Conservation (phyloP, 2,329 filamentous ascomycete genomes). For the Botrytis sinoallii region DNA sequence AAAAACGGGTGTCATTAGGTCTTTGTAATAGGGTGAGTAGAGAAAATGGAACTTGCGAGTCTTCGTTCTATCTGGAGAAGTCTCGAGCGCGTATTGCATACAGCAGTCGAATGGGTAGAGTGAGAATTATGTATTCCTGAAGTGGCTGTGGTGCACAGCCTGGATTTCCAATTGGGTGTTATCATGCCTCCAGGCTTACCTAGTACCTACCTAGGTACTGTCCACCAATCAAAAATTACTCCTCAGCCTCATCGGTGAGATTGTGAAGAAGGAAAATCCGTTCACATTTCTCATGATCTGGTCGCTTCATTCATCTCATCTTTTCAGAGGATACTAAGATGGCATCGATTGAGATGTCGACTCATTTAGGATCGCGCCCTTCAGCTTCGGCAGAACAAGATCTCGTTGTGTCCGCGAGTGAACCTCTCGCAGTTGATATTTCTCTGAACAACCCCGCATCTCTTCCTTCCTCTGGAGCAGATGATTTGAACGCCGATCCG, state of each 20-base stretch:
- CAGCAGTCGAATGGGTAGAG: not conserved
- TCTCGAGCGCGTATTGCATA: not conserved
- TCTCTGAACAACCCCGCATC: not conserved
- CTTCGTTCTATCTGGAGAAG: not conserved
- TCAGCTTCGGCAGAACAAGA: not conserved
- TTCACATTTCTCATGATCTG: not conserved
- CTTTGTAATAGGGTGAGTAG: not conserved
- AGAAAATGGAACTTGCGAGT: not conserved
- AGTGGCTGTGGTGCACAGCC: not conserved
- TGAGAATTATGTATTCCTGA: not conserved
- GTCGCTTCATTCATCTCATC: not conserved
- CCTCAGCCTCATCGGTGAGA: not conserved
- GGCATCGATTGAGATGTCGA: not conserved
- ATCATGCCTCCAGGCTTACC: not conserved
- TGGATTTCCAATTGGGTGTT: not conserved
- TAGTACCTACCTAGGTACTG: not conserved
- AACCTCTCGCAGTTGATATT: too few relatives aligned
- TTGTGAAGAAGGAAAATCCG: rapidly evolving
- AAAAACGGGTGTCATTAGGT: too few relatives aligned
- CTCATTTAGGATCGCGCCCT: not conserved
- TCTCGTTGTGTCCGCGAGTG: too few relatives aligned
- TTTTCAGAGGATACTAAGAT: not conserved
- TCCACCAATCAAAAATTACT: not conserved
- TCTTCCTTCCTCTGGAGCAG: not conserved
- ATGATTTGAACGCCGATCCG: not conserved